A percentile compares a stretch with the other conserved stretches of the same genome.
phyloP scores from a whole-genome alignment of 2,329 filamentous ascomycete species.

The Phaeophleospora eucalypticola region DNA sequence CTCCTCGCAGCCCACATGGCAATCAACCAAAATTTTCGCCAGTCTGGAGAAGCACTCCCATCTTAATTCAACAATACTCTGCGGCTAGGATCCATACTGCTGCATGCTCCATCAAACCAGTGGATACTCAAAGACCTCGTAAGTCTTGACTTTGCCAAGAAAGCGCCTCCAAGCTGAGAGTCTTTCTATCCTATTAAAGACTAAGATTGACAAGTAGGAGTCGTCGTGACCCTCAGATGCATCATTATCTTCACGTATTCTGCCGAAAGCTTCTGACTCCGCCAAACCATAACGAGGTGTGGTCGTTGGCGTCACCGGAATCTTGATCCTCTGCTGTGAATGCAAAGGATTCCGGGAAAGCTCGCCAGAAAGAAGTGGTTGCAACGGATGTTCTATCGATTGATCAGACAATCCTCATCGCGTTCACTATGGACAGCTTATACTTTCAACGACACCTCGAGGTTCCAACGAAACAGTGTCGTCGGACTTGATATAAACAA shows the following conservation, averaged over 20 bases:
- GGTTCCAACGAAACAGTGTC: background rate
- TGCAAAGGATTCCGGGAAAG: background rate
- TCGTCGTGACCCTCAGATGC: background rate
- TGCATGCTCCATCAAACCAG: too few relatives aligned
- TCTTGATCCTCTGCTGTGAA: background rate
- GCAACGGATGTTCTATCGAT: background rate
- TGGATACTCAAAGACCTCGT: background rate
- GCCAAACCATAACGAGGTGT: background rate
- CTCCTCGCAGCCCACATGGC: too few relatives aligned
- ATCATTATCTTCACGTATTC: background rate
- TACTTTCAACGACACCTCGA: background rate
- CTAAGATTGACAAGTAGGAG: background rate
- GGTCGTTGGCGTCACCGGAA: background rate
- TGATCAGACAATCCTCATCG: background rate
- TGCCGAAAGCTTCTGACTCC: background rate
- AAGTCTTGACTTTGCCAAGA: background rate
- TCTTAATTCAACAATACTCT: too few relatives aligned
- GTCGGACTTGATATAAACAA: slow-evolving; percentile 1
- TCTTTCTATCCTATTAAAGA: background rate
- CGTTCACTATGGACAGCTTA: too few relatives aligned
- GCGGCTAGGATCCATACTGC: too few relatives aligned
- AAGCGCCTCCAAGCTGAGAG: background rate
- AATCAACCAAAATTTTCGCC: too few relatives aligned
- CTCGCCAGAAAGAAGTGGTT: background rate
- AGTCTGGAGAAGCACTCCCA: too few relatives aligned